Evolutionary conservation across 176 grass and related monocot genomes (phyloP), one percentile per base, ranked within the genome.

Genomic region (Olyra latifolia): DNA sequence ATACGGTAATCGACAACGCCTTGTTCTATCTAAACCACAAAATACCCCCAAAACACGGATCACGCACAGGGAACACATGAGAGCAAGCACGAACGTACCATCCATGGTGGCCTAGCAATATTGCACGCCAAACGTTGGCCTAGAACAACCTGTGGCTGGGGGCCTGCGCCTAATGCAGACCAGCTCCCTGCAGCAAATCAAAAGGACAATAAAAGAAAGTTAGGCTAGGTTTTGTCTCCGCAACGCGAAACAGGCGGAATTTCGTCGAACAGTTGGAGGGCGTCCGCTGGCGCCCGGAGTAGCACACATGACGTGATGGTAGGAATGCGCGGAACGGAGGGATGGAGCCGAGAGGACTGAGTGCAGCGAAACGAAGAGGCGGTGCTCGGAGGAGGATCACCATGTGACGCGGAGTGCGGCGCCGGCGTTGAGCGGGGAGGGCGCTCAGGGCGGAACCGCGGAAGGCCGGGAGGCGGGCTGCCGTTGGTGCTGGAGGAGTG

Each of bases 81-180:
- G 54, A 47, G 25, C 2, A 7, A 62, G 24, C 0, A 17, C 5
- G 39, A 7, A 10, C 65, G 22, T 85, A 89, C 87, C 82, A 80
- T 89, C 87, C 87, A 89, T 89, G 70, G 71, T 54, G 25, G 8
- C 76, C 38, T 60, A 74, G 46, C 72, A 68, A 53, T 19, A 39
- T 74, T 30, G 57, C 53, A 80, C 19, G 4, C 69, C 12, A 35
- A 35, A 35, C 32, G 11, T 4, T 60, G 25, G 11, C 19, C 10
- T 48, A 32, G 19, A 88, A 45, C 16, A 84, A 73, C 14, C 43
- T 20, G 32, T 52, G 35, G 30, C 16, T 50, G 16, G 15, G 16
- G 16, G 16, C 48, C 48, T 50, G 55, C 13, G 40, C 52, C 20
- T 42, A 66, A 68, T 7, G 14, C 16, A 9, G 20, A 69, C 32